phyloP scores from a whole-genome alignment of 1,284 basidiomycete species.

The Inonotus obliquus region DNA sequence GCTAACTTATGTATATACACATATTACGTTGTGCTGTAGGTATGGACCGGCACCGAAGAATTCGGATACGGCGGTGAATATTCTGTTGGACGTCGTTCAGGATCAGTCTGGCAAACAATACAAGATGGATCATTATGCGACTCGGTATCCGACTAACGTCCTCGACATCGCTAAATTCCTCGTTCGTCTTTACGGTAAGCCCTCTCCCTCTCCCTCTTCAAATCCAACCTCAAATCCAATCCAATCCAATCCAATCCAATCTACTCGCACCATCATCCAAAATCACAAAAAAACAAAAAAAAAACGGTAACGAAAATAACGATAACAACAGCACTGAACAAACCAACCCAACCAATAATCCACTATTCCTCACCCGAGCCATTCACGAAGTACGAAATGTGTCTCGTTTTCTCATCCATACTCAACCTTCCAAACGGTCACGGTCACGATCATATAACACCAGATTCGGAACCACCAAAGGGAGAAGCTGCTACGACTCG shows the following conservation, averaged over 20 bases:
- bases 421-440: constrained; percentile 57
- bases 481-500: constrained; percentile 57
- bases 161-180: constrained; percentile 74
- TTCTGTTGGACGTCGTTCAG: constrained; percentile 71
- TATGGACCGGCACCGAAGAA: constrained; percentile 77
- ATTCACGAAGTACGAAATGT: constrained; percentile 84
- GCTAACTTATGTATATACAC: not conserved
- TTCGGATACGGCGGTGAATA: constrained; percentile 75
- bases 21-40: too few species aligned
- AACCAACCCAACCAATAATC: constrained; percentile 55
- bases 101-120: constrained; percentile 75
- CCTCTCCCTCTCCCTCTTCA: not conserved
- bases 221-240: not conserved
- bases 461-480: constrained; percentile 60
- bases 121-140: constrained; percentile 86
- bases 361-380: constrained; percentile 75
- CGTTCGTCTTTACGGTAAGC: constrained; percentile 56
- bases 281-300: too few species aligned
- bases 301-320: too few species aligned
- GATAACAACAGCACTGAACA: constrained; percentile 29
- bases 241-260: not conserved
- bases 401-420: constrained; percentile 65
- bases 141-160: constrained; percentile 76
- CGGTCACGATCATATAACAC: too few species aligned
- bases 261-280: constrained; percentile 18